Evolutionary conservation across 2,329 filamentous ascomycete species (phyloP).

Genomic region (Rosellinia necatrix): DNA sequence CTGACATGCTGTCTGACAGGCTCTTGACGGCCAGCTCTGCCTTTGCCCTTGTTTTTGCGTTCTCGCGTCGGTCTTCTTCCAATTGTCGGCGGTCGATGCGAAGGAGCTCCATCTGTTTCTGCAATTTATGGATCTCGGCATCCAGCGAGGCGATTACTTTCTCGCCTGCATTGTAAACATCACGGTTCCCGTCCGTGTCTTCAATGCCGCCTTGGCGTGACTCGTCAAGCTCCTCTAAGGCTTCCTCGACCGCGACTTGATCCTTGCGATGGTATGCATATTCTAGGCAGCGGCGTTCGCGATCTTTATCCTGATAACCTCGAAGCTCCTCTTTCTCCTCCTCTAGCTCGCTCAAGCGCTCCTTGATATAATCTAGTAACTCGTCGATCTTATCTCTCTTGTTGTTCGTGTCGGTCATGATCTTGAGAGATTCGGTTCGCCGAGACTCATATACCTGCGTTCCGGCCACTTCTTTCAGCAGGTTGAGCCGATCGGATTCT

Average conservation of each 20-base stretch:
- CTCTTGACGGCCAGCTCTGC: constrained; percentile 83
- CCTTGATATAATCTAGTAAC: constrained; percentile 87
- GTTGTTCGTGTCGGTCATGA: constrained; percentile 95
- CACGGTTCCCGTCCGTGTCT: constrained; percentile 78
- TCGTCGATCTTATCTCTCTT: constrained; percentile 96
- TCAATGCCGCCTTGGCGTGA: constrained; percentile 81
- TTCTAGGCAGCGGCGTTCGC: constrained; percentile 87
- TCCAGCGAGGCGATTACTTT: constrained; percentile 78
- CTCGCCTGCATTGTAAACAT: constrained; percentile 77
- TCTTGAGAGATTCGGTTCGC: constrained; percentile 88
- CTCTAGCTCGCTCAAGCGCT: constrained; percentile 85
- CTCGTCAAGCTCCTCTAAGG: constrained; percentile 82
- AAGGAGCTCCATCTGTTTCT: constrained; percentile 82
- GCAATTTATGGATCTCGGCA: constrained; percentile 76
- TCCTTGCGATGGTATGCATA: constrained; percentile 94
- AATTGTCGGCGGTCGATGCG: constrained; percentile 84
- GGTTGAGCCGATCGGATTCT: constrained; percentile 83
- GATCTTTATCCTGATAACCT: constrained; percentile 92
- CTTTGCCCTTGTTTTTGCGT: constrained; percentile 79
- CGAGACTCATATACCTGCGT: constrained; percentile 96
- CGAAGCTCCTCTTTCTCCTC: constrained; percentile 96
- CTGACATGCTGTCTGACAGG: constrained; percentile 79
- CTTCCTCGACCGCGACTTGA: constrained; percentile 76
- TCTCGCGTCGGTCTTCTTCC: constrained; percentile 86
- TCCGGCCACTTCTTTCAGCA: constrained; percentile 97